Conservation (phyloP, 2,329 filamentous ascomycete species). For the Colletotrichum cereale region DNA sequence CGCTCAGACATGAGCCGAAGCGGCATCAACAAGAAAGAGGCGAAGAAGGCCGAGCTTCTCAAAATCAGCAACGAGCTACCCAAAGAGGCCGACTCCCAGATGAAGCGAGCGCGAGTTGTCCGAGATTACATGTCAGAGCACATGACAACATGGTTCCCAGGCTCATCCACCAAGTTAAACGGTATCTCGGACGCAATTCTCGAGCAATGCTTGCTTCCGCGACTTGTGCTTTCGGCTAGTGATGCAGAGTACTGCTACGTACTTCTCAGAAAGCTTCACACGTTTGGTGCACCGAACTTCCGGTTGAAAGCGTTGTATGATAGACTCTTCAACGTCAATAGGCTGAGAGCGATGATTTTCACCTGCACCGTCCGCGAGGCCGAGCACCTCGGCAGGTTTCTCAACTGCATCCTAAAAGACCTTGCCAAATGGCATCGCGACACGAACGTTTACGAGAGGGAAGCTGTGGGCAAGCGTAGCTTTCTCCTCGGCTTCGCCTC, state of each 20-base stretch:
- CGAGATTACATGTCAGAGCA: slow-evolving; percentile 80
- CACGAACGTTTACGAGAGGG: slow-evolving; percentile 77
- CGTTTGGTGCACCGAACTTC: slow-evolving; percentile 86
- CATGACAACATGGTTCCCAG: slow-evolving; percentile 82
- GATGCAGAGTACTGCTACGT: slow-evolving; percentile 92
- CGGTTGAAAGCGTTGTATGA: slow-evolving; percentile 87
- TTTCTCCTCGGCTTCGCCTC: slow-evolving; percentile 81
- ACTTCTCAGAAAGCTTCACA: slow-evolving; percentile 89
- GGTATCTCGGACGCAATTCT: slow-evolving; percentile 81
- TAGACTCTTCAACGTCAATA: slow-evolving; percentile 85
- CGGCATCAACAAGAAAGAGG: slow-evolving; percentile 75
- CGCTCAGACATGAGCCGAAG: slow-evolving; percentile 78
- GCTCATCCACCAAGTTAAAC: slow-evolving; percentile 72
- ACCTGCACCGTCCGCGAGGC: slow-evolving; percentile 91
- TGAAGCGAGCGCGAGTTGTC: slow-evolving; percentile 75
- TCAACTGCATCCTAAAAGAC: slow-evolving; percentile 85
- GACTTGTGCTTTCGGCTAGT: slow-evolving; percentile 83
- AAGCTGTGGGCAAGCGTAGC: slow-evolving; percentile 72
- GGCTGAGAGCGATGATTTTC: slow-evolving; percentile 86
- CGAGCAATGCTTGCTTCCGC: slow-evolving; percentile 92
- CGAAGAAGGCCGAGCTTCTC: slow-evolving; percentile 76
- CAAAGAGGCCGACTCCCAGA: slow-evolving; percentile 74
- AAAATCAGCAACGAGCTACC: slow-evolving; percentile 77
- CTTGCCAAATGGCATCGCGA: slow-evolving; percentile 82
- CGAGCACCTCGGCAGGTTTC: slow-evolving; percentile 91